Evolutionary conservation across 73 alveolate genomes (phyloP).

Genomic region (Durusdinium trenchii): DNA sequence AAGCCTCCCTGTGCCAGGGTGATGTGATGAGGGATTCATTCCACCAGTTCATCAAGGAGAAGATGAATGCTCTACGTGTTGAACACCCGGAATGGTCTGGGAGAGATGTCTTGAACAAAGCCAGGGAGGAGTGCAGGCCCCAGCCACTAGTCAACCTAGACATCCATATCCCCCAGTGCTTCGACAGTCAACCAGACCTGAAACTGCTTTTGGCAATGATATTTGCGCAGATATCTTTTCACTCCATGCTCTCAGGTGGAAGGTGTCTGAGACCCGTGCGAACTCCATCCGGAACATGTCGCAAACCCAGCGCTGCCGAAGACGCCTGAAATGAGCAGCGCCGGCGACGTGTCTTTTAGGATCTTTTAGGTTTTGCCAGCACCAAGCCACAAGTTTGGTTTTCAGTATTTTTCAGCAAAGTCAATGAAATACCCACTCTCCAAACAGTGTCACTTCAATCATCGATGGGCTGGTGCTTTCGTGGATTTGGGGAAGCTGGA

Average conservation of each 20-base stretch:
- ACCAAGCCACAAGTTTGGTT: neutral
- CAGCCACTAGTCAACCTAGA: neutral
- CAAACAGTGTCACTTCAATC: neutral
- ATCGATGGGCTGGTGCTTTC: neutral
- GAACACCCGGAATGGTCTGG: neutral
- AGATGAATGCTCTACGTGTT: neutral
- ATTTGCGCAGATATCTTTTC: neutral
- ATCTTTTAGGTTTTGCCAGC: neutral
- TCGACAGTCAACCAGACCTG: neutral
- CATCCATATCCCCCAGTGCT: no score
- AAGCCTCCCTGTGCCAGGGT: no score
- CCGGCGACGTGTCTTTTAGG: no score
- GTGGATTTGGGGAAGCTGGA: neutral
- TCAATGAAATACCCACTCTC: neutral
- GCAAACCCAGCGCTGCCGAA: neutral
- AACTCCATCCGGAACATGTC: neutral
- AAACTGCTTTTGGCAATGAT: neutral
- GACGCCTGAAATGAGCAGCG: no score
- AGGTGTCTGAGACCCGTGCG: neutral
- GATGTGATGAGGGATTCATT: neutral
- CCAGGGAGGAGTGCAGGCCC: neutral
- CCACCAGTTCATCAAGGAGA: neutral
- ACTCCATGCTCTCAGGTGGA: neutral
- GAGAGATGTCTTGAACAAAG: neutral
- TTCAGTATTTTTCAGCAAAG: neutral